phyloP scores from a whole-genome alignment of 768 basidiomycete species.

The Boletus reticuloceps region DNA sequence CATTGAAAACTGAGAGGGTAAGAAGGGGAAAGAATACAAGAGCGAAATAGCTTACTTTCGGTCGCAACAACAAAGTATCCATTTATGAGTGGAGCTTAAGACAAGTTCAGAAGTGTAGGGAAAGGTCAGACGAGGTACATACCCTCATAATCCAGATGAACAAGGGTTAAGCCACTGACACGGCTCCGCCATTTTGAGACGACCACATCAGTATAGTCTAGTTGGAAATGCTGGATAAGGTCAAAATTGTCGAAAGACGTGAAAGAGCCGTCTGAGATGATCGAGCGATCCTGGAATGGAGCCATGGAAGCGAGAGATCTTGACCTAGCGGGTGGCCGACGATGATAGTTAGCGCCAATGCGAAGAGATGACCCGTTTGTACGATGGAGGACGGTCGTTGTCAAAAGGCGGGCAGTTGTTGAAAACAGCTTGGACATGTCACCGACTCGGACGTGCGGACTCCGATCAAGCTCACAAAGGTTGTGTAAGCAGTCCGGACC shows the following conservation, averaged over 20 bases:
- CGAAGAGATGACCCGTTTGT: not conserved
- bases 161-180: slow-evolving; percentile 82
- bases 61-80: slow-evolving; percentile 90
- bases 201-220: slow-evolving; percentile 75
- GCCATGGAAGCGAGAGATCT: slow-evolving; percentile 31
- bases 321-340: not conserved
- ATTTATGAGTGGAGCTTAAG: slow-evolving; percentile 78
- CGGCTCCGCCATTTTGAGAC: slow-evolving; percentile 89
- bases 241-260: slow-evolving; percentile 76
- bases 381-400: slow-evolving; percentile 16
- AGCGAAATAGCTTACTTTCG: slow-evolving; percentile 59
- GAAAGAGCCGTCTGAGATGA: slow-evolving; percentile 11
- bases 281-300: slow-evolving; percentile 17
- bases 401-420: slow-evolving; percentile 10
- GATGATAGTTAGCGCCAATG: slow-evolving; percentile 2
- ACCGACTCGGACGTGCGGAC: not conserved
- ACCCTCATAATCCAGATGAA: slow-evolving; percentile 92
- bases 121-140: slow-evolving; percentile 17
- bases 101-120: slow-evolving; percentile 12
- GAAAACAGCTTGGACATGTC: slow-evolving; percentile 32
- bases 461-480: not conserved
- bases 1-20: slow-evolving; percentile 72
- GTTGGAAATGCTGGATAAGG: slow-evolving; percentile 68
- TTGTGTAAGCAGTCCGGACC: too few relatives aligned
- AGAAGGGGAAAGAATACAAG: not conserved